Percentiles rank a stretch among this genome's conserved stretches.
These are phyloP conservation scores for Phytophthora sp. DNA, from an alignment of 352 stramenopile species.

Conservation along the genomic window DNA sequence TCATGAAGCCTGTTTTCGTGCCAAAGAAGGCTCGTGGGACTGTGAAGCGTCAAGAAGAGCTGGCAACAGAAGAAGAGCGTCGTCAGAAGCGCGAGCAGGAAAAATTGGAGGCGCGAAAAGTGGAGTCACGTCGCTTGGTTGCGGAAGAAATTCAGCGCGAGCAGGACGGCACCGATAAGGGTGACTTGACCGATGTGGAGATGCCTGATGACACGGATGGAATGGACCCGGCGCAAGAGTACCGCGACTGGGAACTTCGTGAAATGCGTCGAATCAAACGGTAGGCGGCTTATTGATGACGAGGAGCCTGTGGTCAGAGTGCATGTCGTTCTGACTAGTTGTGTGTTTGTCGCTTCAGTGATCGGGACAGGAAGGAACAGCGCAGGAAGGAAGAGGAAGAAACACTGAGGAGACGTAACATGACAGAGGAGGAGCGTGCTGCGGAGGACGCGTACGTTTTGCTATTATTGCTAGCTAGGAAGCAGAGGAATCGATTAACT, in stretches of 20 bases:
- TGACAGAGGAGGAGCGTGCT: slow-evolving; percentile 96
- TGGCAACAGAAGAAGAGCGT: slow-evolving; percentile 76
- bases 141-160: slow-evolving; percentile 78
- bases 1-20: slow-evolving; percentile 93
- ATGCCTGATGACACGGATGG: slow-evolving; percentile 92
- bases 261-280: slow-evolving; percentile 94
- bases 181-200: slow-evolving; percentile 73
- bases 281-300: too few species aligned
- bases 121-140: slow-evolving; percentile 76
- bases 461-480: neutral
- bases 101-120: slow-evolving; percentile 67
- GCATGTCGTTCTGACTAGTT: too few species aligned
- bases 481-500: slow-evolving; percentile 3
- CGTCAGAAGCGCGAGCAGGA: slow-evolving; percentile 58
- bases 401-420: slow-evolving; percentile 83
- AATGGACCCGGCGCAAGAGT: slow-evolving; percentile 90
- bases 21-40: slow-evolving; percentile 90
- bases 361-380: slow-evolving; percentile 84
- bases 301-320: too few species aligned
- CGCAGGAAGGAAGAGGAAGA: slow-evolving; percentile 88
- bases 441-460: slow-evolving; percentile 89
- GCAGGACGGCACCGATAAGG: slow-evolving; percentile 51
- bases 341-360: slow-evolving; percentile 40
- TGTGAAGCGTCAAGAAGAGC: slow-evolving; percentile 80
- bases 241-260: slow-evolving; percentile 93